phyloP scores from a whole-genome alignment of 371 early-diverging fungal genomes.

The Scutellospora calospora region DNA sequence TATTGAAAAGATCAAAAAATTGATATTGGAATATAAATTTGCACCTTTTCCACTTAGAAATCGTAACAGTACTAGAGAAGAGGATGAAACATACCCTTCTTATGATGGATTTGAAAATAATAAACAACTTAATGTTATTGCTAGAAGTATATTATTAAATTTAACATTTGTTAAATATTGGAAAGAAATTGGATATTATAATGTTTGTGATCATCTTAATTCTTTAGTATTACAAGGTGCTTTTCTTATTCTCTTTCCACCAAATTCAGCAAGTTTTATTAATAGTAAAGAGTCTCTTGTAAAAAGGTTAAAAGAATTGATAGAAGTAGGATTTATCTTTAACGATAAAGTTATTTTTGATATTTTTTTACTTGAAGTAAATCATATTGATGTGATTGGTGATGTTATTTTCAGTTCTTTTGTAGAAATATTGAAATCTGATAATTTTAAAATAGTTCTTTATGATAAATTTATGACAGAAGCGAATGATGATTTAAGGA shows the following conservation, averaged over 20 bases:
- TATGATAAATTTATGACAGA: too few species aligned
- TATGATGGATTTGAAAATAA: constrained; percentile 26
- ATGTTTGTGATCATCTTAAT: constrained; percentile 31
- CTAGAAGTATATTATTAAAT: constrained; percentile 32
- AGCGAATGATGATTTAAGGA: too few species aligned
- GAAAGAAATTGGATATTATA: constrained; percentile 19
- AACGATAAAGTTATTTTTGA: too few species aligned
- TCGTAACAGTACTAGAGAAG: too few species aligned
- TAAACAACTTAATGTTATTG: constrained; percentile 23
- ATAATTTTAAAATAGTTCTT: too few species aligned
- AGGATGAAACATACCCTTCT: background rate
- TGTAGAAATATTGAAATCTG: too few species aligned
- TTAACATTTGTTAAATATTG: background rate
- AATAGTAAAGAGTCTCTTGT: too few species aligned
- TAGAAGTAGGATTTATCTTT: too few species aligned
- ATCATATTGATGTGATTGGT: too few species aligned
- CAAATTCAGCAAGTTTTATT: background rate
- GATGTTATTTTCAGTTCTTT: too few species aligned
- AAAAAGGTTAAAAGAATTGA: too few species aligned
- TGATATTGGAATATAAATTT: background rate
- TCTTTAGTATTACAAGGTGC: constrained; percentile 16
- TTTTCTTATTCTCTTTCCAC: constrained; percentile 17
- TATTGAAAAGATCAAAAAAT: background rate
- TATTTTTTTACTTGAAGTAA: too few species aligned
- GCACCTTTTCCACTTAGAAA: background rate